Evolutionary conservation across 352 stramenopile genomes (phyloP).

Genomic region (Pythium brassicae): DNA sequence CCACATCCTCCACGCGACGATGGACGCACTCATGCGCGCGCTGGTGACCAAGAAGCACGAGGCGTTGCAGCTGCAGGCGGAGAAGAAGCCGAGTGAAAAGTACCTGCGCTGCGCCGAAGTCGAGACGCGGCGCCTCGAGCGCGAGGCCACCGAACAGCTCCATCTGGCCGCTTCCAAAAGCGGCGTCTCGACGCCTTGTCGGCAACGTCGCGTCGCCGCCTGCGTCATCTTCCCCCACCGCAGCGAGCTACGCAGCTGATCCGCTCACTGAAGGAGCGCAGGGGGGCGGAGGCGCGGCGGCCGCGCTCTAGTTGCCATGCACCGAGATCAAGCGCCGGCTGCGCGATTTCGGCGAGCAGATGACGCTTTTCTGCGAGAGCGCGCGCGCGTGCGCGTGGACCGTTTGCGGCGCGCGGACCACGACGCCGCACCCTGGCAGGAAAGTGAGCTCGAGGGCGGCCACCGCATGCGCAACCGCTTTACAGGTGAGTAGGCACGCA

Average conservation of each 20-base stretch:
- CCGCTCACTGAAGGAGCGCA: too few relatives aligned
- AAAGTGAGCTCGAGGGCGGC: slow-evolving; percentile 65
- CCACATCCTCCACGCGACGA: slow-evolving; percentile 15
- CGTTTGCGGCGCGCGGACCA: slow-evolving; percentile 69
- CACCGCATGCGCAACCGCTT: slow-evolving; percentile 83
- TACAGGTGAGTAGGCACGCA: slow-evolving; percentile 30
- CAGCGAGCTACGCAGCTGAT: too few relatives aligned
- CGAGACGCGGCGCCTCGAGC: slow-evolving; percentile 45
- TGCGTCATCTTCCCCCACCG: too few relatives aligned
- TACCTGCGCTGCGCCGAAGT: slow-evolving; percentile 76
- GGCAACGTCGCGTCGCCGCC: too few relatives aligned
- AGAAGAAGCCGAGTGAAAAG: slow-evolving; percentile 51
- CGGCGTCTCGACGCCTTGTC: too few relatives aligned
- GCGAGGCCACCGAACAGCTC: slow-evolving; percentile 14
- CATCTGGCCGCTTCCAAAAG: neutral
- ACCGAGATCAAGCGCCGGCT: slow-evolving; percentile 78
- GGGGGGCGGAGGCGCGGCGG: slow-evolving; percentile 2
- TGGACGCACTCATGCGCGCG: slow-evolving; percentile 70
- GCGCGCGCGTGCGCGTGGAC: slow-evolving; percentile 47
- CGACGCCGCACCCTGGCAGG: slow-evolving; percentile 51
- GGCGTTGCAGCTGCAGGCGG: slow-evolving; percentile 39
- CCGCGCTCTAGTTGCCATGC: slow-evolving; percentile 43
- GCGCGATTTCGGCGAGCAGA: slow-evolving; percentile 71
- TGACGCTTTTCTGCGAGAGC: slow-evolving; percentile 88
- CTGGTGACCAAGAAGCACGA: slow-evolving; percentile 84